Base-by-base conservation (phyloP, 768 basidiomycete species). In the Crassisporium funariophilum region DNA sequence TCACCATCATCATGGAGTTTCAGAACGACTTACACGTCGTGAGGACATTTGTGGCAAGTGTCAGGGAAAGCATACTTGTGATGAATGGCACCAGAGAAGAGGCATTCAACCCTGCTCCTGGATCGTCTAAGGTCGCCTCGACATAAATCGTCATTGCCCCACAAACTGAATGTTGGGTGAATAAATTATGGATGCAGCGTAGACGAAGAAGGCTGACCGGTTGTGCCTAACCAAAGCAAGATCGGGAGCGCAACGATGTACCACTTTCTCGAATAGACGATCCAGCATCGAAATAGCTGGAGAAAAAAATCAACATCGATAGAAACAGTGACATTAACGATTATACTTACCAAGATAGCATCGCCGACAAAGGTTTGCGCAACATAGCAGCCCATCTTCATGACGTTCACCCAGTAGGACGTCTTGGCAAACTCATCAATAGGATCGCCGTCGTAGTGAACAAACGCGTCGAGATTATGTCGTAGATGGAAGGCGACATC, bases 311-410 rank as follows among this genome's bases (percentile, higher is more conserved):
- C 15, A n/a, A 15, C 33, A n/a, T 7, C n/a, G 15, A 11, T 8
- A 19, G n/a, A 5, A 21, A 20, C 6, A 15, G 25, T 8, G 16
- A 19, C 13, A 36, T 23, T 25, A 11, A 25, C n/a, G 5, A 25
- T 13, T 11, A 55, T 61, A 24, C 49, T n/a, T n/a, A 76, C 76
- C 46, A 77, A 54, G 21, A 77, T 72, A 31, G 55, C 55, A 55
- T 76, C 75, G 11, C 73, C 75, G 11, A 74, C 59, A 44, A 72
- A 66, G 1, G 72, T 75, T 55, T 76, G 73, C 2, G 56, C 66
- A 25, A 70, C 68, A 54, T 70, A 75, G 39, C 63, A 60, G 1
- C 50, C 69, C 59, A 72, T 69, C 51, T 70, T 69, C 63, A 76
- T 68, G 7, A 75, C 70, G 46, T 69, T 70, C 15, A 74, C 58